These are phyloP conservation scores for Collybiopsis confluens DNA, from an alignment of 768 basidiomycete species.

Conservation along the genomic window DNA sequence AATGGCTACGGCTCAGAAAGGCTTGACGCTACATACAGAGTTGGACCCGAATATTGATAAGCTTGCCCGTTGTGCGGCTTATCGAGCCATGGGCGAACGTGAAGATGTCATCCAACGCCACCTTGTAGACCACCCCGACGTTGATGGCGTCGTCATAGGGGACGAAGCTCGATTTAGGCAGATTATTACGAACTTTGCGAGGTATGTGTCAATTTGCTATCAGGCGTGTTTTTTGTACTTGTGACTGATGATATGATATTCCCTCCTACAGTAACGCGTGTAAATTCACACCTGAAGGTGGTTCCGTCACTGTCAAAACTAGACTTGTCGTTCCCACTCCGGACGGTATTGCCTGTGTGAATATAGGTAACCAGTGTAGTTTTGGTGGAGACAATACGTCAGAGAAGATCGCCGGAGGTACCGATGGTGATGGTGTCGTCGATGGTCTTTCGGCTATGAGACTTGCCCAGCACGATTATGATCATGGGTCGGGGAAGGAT, in stretches of 20 bases:
- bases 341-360: too few species aligned
- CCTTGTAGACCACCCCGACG: slow-evolving; percentile 25
- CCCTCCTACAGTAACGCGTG: slow-evolving; percentile 40
- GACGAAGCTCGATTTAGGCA: slow-evolving; percentile 68
- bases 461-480: slow-evolving; percentile 1
- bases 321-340: slow-evolving; percentile 34
- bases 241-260: not conserved
- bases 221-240: too few species aligned
- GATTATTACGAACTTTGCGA: slow-evolving; percentile 65
- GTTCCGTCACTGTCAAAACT: slow-evolving; percentile 55
- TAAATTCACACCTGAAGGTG: slow-evolving; percentile 60
- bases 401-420: not conserved
- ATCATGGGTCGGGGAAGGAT: slow-evolving; percentile 31
- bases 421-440: not conserved
- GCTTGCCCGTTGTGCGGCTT: slow-evolving; percentile 42
- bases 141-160: slow-evolving; percentile 53
- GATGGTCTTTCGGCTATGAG: not conserved
- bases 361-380: too few species aligned
- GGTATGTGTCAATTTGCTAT: slow-evolving; percentile 24
- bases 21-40: slow-evolving; percentile 51
- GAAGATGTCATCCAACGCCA: slow-evolving; percentile 25
- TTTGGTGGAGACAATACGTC: not conserved
- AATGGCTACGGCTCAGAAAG: slow-evolving; percentile 51
- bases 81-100: slow-evolving; percentile 37
- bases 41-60: slow-evolving; percentile 52